Conservation (phyloP, 1,284 basidiomycete genomes). For the Phaffia rhodozyma region DNA sequence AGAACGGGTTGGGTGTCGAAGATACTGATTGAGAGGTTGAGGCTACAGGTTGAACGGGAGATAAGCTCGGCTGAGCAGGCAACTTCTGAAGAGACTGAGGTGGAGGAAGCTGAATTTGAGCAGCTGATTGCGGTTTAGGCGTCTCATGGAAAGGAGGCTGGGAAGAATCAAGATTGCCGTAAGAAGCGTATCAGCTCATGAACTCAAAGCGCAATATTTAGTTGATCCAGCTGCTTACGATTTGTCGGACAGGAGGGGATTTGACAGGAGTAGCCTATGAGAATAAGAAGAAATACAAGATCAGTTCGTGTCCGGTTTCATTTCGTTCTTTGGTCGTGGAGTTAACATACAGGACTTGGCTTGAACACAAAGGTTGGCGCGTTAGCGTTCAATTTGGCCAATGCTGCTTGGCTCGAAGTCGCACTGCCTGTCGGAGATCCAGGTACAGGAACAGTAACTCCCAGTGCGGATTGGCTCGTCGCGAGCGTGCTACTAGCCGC, state of each 20-base stretch:
- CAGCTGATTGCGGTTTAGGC: neutral
- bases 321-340: slow-evolving; percentile 32
- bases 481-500: slow-evolving; percentile 25
- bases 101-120: neutral
- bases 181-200: no score
- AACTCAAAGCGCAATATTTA: neutral
- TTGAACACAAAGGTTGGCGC: slow-evolving; percentile 55
- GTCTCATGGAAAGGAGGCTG: neutral
- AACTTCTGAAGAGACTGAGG: slow-evolving; percentile 7
- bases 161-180: neutral
- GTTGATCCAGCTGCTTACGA: slow-evolving; percentile 4
- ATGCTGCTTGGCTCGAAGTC: slow-evolving; percentile 41
- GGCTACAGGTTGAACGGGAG: neutral
- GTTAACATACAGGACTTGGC: slow-evolving; percentile 32
- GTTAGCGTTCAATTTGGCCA: slow-evolving; percentile 59
- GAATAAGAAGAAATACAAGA: slow-evolving; percentile 22
- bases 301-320: slow-evolving; percentile 38
- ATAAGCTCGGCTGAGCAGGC: slow-evolving; percentile 8
- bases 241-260: slow-evolving; percentile 13
- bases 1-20: slow-evolving; percentile 55
- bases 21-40: slow-evolving; percentile 29
- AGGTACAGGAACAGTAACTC: slow-evolving; percentile 28
- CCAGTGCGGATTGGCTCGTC: neutral
- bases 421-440: slow-evolving; percentile 19
- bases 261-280: slow-evolving; percentile 5